A percentile compares a stretch with the other conserved stretches of the same genome.
Evolutionary conservation across 805 yeast species (phyloP).

Genomic region (Starmerella vitae): DNA sequence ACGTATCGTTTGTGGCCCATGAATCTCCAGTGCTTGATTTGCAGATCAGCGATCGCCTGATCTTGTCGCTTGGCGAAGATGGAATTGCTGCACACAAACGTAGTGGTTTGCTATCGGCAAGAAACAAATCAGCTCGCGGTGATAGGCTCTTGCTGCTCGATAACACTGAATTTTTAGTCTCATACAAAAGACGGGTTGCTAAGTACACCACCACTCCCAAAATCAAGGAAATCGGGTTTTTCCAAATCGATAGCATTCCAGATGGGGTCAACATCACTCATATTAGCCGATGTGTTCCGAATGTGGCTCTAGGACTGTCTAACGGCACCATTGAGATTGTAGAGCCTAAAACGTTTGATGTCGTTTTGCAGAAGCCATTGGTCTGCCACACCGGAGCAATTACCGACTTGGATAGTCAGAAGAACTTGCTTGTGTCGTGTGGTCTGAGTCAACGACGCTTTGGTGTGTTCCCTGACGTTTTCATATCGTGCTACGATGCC

Average conservation of each 20-base stretch:
- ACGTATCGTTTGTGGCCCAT: slow-evolving; percentile 46
- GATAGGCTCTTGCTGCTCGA: slow-evolving; percentile 21
- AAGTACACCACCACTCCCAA: slow-evolving; percentile 26
- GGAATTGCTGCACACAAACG: slow-evolving; percentile 42
- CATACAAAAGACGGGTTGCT: slow-evolving; percentile 24
- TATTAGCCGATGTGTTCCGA: slow-evolving; percentile 25
- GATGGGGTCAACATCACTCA: slow-evolving; percentile 20
- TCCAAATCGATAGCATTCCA: slow-evolving; percentile 19
- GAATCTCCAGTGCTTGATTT: slow-evolving; percentile 38
- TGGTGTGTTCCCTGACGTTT: slow-evolving; percentile 55
- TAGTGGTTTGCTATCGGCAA: slow-evolving; percentile 39
- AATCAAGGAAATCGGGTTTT: slow-evolving; percentile 27
- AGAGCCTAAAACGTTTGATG: slow-evolving; percentile 28
- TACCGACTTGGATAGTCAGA: slow-evolving; percentile 30
- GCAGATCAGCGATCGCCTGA: slow-evolving; percentile 42
- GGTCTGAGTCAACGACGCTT: slow-evolving; percentile 56
- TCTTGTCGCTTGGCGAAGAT: slow-evolving; percentile 41
- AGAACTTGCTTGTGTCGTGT: slow-evolving; percentile 43
- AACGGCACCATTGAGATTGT: slow-evolving; percentile 27
- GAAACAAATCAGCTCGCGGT: slow-evolving; percentile 22
- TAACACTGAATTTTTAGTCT: slow-evolving; percentile 28
- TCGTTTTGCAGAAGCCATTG: slow-evolving; percentile 9
- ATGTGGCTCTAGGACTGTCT: slow-evolving; percentile 27
- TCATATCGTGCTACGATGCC: slow-evolving; percentile 70
- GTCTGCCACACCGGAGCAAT: slow-evolving; percentile 30